phyloP scores from a whole-genome alignment of 2,329 filamentous ascomycete species.

The Venturia asperata region DNA sequence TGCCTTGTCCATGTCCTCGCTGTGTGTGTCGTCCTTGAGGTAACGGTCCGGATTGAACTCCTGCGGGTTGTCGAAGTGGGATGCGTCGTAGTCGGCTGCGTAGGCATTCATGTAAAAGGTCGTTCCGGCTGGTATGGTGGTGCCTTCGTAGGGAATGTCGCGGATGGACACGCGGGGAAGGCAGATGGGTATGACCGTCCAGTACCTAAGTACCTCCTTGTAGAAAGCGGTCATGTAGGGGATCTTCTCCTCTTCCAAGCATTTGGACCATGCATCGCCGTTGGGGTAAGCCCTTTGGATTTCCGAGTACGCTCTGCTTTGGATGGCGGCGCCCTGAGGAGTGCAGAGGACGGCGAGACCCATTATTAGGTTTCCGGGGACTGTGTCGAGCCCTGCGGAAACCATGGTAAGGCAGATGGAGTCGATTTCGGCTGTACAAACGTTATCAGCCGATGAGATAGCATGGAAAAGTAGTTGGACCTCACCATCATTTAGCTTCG shows the following conservation, averaged over 20 bases:
- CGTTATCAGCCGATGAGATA: slow-evolving; percentile 22
- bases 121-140: slow-evolving; percentile 64
- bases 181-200: slow-evolving; percentile 72
- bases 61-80: slow-evolving; percentile 57
- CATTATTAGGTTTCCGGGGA: slow-evolving; percentile 74
- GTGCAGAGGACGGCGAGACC: slow-evolving; percentile 69
- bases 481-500: slow-evolving; percentile 59
- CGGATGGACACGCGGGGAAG: slow-evolving; percentile 66
- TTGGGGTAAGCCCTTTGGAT: slow-evolving; percentile 66
- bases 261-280: slow-evolving; percentile 68
- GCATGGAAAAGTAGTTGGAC: slow-evolving; percentile 22
- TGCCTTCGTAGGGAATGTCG: slow-evolving; percentile 61
- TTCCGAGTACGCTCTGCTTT: slow-evolving; percentile 60
- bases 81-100: slow-evolving; percentile 64
- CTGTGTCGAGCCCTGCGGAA: slow-evolving; percentile 72
- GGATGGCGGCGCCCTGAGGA: slow-evolving; percentile 59
- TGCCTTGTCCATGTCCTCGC: slow-evolving; percentile 22
- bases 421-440: slow-evolving; percentile 58
- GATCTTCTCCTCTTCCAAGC: slow-evolving; percentile 65
- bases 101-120: slow-evolving; percentile 78
- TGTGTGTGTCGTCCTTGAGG: slow-evolving; percentile 41
- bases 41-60: slow-evolving; percentile 66
- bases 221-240: slow-evolving; percentile 71
- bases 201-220: slow-evolving; percentile 72
- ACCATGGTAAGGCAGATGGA: slow-evolving; percentile 79